Base-by-base conservation (phyloP, 2,329 filamentous ascomycete genomes). In the Lecanoromycetidae sp. region DNA sequence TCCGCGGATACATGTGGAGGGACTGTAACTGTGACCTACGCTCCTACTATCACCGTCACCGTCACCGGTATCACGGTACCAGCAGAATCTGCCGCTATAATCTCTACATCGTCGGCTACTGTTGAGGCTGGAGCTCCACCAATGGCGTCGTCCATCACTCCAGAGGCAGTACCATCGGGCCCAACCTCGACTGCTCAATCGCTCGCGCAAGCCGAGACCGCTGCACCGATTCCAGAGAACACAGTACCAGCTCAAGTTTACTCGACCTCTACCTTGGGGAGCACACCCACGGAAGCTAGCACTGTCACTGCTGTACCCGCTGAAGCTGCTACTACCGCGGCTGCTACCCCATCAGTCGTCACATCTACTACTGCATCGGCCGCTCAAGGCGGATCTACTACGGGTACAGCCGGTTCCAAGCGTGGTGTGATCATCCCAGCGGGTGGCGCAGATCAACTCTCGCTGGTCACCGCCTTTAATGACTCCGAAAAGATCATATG, bases 401-500 rank as follows among this genome's bases (percentile, higher is more conserved):
- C 20, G 22, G 38, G 17, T 9, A 17, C 44, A 44, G 37, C 48
- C 15, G 20, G 34, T 20, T 26, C 41, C n/a, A 52, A 52, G 49
- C 50, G 50, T 44, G 46, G 50, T 4, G 15, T 50, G 13, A 29
- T 50, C 17, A 30, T 34, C 20, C 20, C 34, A 19, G 37, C 26
- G n/a, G 38, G 40, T 19, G 36, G 39, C 26, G 15, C 15, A 37
- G 33, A 38, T 15, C 13, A 23, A 25, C 12, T 43, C 13, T 12
- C 17, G 17, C 47, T 47, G 10, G 29, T 33, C 13, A 32, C 35
- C 15, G 46, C 50, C 15, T 42, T 52, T 17, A 40, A 27, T 23
- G 39, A 43, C 22, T 30, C 32, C 12, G 17, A 5, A 22, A 53
- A 49, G n/a, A 35, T 53, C 34, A 43, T 34, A 8, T 53, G 49